These are phyloP conservation scores for Alternaria infectoria DNA, from an alignment of 2,329 filamentous ascomycete species.

Conservation along the genomic window DNA sequence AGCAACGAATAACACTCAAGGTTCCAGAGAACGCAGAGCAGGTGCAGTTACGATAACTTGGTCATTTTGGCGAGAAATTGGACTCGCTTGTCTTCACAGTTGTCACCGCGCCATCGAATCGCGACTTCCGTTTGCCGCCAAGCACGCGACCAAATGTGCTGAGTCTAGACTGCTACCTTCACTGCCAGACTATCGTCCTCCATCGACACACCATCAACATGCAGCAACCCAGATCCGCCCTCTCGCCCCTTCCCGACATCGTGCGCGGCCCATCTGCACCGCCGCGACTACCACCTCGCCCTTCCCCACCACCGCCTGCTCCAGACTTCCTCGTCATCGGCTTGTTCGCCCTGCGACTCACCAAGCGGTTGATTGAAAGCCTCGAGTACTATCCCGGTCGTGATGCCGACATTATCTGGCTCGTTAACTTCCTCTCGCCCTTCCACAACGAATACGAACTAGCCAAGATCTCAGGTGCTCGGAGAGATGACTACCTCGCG, in stretches of 20 bases:
- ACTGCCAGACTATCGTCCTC: not conserved
- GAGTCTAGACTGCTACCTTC: not conserved
- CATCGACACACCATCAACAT: not conserved
- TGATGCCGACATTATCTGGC: constrained; percentile 24
- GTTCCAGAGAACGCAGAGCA: accelerated
- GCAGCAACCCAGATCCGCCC: not conserved
- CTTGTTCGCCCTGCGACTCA: constrained; percentile 33
- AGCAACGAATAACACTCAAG: not conserved
- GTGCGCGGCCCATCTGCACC: not conserved
- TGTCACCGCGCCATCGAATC: not conserved
- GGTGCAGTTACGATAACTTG: not conserved
- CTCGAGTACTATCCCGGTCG: constrained; percentile 23
- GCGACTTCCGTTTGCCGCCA: not conserved
- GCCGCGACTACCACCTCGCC: not conserved
- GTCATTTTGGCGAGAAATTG: too few species aligned
- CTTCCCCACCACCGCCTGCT: not conserved
- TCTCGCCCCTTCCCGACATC: constrained; percentile 1
- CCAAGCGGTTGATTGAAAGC: constrained; percentile 18
- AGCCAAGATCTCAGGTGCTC: constrained; percentile 22
- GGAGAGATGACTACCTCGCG: constrained; percentile 18
- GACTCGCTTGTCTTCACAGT: not conserved
- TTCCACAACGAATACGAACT: constrained; percentile 20
- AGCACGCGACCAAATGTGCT: not conserved
- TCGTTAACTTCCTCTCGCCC: constrained; percentile 22
- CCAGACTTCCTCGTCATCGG: constrained; percentile 30